phyloP scores from a whole-genome alignment of 1,139 yeast species.

The Taphrina deformans region DNA sequence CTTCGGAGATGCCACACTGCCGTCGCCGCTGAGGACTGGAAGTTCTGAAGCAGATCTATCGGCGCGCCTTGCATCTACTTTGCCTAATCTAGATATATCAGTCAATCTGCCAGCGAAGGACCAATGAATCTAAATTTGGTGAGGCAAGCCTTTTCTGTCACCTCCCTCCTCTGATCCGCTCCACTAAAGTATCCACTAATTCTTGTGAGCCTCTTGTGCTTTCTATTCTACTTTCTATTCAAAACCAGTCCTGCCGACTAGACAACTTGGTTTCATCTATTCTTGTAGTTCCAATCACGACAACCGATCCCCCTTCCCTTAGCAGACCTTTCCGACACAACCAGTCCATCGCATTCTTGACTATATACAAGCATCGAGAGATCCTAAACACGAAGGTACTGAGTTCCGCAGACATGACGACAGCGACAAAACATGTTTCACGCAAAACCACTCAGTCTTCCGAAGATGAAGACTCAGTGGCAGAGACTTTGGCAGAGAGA shows the following conservation, averaged over 20 bases:
- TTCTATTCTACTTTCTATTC: not conserved
- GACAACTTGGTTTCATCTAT: not conserved
- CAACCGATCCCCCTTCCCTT: not conserved
- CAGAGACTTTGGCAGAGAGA: constrained; percentile 24
- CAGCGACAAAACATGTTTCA: not conserved
- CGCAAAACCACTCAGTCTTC: not conserved
- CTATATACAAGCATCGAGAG: too few species aligned
- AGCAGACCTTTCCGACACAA: too few species aligned
- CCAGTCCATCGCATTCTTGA: too few species aligned
- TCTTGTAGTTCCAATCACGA: not conserved
- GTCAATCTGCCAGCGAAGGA: not conserved
- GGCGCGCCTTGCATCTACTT: not conserved
- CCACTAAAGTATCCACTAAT: constrained; percentile 2
- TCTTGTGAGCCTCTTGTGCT: not conserved
- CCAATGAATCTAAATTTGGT: not conserved
- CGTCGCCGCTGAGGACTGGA: not conserved
- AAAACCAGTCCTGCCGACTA: not conserved
- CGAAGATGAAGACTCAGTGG: constrained; percentile 8
- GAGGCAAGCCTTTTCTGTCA: constrained; percentile 4
- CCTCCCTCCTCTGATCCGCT: not conserved
- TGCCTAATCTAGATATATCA: not conserved
- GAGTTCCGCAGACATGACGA: not conserved
- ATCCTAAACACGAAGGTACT: too few species aligned
- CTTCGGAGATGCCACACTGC: not conserved
- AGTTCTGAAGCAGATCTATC: not conserved